Conservation (phyloP, 208 protist genomes). For the Endotrypanum monterogeii region DNA sequence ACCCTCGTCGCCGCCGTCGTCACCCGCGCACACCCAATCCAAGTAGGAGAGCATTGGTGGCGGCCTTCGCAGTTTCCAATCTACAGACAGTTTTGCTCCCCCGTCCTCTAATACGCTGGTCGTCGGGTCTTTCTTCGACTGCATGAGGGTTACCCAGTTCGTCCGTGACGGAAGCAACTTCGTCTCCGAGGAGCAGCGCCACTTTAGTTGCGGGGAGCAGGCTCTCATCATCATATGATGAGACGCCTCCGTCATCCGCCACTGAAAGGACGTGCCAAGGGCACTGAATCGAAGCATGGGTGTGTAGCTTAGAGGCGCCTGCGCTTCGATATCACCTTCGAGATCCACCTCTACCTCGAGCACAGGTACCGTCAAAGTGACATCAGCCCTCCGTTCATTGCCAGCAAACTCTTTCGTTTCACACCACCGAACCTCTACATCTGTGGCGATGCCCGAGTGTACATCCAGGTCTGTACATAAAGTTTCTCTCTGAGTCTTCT, state of each 20-base stretch:
- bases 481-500: background rate
- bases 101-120: background rate
- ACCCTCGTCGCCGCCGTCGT: background rate
- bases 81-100: constrained; percentile 9
- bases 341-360: constrained; percentile 8
- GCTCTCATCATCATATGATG: constrained; percentile 1
- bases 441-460: background rate
- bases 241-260: constrained; percentile 21
- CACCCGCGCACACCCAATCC: constrained; percentile 14
- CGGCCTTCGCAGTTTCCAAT: constrained; percentile 19
- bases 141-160: constrained; percentile 17
- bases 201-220: constrained; percentile 14
- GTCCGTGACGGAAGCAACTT: background rate
- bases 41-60: constrained; percentile 30
- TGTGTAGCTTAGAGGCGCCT: background rate
- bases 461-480: background rate
- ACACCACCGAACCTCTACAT: constrained; percentile 5
- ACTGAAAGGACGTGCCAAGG: constrained; percentile 1
- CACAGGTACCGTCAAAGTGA: constrained; percentile 2
- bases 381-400: background rate
- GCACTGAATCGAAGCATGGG: constrained; percentile 14
- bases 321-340: background rate
- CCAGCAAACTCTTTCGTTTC: background rate
- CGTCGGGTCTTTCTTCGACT: background rate
- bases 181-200: background rate